Evolutionary conservation across 73 alveolate genomes (phyloP).

Genomic region (Paramecium pentaurelia): DNA sequence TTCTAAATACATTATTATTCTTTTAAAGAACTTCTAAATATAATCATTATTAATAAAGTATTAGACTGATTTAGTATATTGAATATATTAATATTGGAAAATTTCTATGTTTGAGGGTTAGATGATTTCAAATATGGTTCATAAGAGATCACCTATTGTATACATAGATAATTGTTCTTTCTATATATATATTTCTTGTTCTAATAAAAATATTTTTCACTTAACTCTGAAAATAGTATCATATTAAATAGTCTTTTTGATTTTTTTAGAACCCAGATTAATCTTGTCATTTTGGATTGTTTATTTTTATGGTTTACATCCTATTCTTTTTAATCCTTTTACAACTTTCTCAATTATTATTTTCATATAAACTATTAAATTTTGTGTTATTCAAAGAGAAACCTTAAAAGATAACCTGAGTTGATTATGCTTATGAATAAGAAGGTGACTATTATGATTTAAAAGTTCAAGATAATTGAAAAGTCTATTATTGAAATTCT

Average conservation of each 20-base stretch:
- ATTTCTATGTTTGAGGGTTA: neutral
- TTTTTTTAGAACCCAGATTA: too few relatives aligned
- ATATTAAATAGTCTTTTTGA: too few relatives aligned
- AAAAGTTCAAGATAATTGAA: neutral
- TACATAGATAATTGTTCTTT: too few relatives aligned
- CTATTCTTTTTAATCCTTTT: neutral
- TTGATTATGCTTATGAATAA: neutral
- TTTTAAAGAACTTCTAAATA: too few relatives aligned
- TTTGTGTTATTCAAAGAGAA: neutral
- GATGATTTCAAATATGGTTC: neutral
- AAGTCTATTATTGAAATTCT: neutral
- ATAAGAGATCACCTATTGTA: neutral
- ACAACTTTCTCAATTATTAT: neutral
- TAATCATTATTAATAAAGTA: neutral
- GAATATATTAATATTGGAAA: neutral
- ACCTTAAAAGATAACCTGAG: neutral
- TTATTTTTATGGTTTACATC: constrained; percentile 14
- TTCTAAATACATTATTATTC: neutral
- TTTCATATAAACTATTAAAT: neutral
- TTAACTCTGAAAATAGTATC: too few relatives aligned
- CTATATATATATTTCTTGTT: too few relatives aligned
- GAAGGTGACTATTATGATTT: neutral
- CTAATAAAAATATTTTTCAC: too few relatives aligned
- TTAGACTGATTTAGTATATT: neutral
- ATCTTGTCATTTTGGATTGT: neutral